Conservation (phyloP, 306 rosid genomes). For the Mucuna pruriens region DNA sequence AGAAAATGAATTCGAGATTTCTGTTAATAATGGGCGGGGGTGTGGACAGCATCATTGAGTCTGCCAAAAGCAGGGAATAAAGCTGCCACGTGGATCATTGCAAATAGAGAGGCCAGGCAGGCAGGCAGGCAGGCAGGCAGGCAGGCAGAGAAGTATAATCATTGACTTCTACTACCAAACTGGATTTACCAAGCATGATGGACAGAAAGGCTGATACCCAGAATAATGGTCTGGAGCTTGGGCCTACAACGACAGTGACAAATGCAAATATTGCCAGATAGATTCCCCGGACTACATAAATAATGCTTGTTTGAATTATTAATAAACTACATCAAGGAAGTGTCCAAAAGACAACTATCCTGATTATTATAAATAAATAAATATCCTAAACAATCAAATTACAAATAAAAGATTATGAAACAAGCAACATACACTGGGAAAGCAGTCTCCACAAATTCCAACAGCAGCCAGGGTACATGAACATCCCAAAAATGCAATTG, state of each 20-base stretch:
- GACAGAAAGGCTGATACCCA: not conserved
- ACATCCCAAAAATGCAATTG: conserved; percentile 16
- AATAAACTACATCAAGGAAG: conserved; percentile 44
- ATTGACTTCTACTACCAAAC: too few species aligned
- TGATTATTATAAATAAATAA: too few species aligned
- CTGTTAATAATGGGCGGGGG: not conserved
- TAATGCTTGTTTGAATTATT: conserved; percentile 41
- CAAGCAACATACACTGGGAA: conserved; percentile 44
- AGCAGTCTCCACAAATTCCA: conserved; percentile 43
- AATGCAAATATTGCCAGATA: not conserved
- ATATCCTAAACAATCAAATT: conserved; percentile 42
- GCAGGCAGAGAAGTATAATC: too few species aligned
- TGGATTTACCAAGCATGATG: not conserved
- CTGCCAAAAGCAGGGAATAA: not conserved
- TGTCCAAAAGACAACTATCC: conserved; percentile 38
- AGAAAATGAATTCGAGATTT: not conserved
- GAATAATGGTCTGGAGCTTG: not conserved
- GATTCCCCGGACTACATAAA: not conserved
- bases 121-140: too few species aligned
- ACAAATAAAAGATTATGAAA: conserved; percentile 44
- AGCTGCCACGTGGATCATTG: not conserved
- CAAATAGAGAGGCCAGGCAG: not conserved
- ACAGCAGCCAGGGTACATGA: conserved; percentile 18
- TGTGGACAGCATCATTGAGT: conserved; percentile 8
- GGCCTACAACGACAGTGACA: conserved; percentile 19